Conservation (phyloP, 2,329 filamentous ascomycete species). For the Alternaria hordeiaustralica region DNA sequence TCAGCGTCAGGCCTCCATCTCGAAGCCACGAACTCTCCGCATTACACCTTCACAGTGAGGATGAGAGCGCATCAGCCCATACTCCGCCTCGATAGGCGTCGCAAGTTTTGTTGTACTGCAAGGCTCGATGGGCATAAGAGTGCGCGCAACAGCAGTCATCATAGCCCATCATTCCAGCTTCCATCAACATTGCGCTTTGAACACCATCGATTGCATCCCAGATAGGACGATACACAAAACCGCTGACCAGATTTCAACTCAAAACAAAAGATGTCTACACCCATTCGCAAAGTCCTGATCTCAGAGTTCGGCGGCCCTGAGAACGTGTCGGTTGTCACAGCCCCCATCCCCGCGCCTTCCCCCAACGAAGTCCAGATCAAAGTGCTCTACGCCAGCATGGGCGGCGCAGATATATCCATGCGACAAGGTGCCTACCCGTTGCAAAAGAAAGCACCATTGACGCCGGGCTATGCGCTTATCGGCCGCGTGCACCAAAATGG, state of each 20-base stretch:
- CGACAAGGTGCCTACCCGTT: slow-evolving; percentile 57
- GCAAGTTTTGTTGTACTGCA: not conserved
- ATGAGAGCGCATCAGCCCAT: not conserved
- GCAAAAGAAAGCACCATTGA: slow-evolving; percentile 56
- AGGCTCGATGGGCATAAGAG: not conserved
- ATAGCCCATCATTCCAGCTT: not conserved
- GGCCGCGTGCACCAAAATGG: slow-evolving; percentile 47
- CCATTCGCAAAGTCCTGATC: slow-evolving; percentile 57
- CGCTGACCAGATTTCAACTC: not conserved
- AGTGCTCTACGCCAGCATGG: slow-evolving; percentile 57
- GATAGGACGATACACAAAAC: not conserved
- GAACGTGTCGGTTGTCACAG: slow-evolving; percentile 46
- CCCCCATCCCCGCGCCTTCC: slow-evolving; percentile 49
- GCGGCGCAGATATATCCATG: slow-evolving; percentile 59
- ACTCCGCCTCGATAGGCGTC: not conserved
- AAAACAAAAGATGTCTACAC: slow-evolving; percentile 26
- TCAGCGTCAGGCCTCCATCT: not conserved
- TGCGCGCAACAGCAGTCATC: not conserved
- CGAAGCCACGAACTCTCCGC: not conserved
- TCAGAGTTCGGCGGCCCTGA: slow-evolving; percentile 52
- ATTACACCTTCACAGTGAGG: not conserved
- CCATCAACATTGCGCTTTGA: not conserved
- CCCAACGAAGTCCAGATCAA: slow-evolving; percentile 56
- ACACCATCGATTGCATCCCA: not conserved
- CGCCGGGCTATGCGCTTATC: slow-evolving; percentile 58